A percentile compares a stretch with the other conserved stretches of the same genome.
Evolutionary conservation across 139 green algal species (phyloP).

Genomic region (Haematococcus sp.): DNA sequence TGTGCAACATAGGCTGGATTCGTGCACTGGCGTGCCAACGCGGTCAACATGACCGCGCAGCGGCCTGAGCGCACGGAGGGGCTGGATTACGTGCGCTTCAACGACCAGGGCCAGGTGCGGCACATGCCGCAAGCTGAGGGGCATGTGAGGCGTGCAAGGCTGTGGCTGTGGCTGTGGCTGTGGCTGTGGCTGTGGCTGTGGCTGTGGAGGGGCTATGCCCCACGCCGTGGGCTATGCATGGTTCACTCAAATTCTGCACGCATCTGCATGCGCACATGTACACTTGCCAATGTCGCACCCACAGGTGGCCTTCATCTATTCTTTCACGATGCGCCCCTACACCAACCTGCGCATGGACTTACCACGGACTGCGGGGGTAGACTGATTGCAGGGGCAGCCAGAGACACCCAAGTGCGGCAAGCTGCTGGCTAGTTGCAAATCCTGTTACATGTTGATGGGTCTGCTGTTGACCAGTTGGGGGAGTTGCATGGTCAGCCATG

Average conservation of each 20-base stretch:
- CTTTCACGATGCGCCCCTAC: constrained; percentile 10
- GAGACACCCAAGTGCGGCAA: no score
- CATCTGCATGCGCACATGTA: no score
- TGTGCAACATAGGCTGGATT: background rate
- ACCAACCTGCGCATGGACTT: background rate
- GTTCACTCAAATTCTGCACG: background rate
- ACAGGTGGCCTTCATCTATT: background rate
- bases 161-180: no score
- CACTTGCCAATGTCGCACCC: background rate
- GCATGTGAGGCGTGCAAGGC: no score
- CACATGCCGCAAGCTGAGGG: no score
- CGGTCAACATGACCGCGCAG: background rate
- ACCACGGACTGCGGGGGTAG: background rate
- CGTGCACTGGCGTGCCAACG: background rate
- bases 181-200: no score
- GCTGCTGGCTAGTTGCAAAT: no score
- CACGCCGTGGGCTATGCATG: background rate
- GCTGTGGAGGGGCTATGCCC: background rate
- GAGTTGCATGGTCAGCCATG: no score
- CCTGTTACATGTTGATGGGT: no score
- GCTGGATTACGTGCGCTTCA: no score
- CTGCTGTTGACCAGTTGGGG: no score
- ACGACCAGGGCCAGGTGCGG: no score
- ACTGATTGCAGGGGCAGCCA: background rate
- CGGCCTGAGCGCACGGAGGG: background rate